Conservation (phyloP, 176 grass and related monocot genomes). For the Puya raimondii region DNA sequence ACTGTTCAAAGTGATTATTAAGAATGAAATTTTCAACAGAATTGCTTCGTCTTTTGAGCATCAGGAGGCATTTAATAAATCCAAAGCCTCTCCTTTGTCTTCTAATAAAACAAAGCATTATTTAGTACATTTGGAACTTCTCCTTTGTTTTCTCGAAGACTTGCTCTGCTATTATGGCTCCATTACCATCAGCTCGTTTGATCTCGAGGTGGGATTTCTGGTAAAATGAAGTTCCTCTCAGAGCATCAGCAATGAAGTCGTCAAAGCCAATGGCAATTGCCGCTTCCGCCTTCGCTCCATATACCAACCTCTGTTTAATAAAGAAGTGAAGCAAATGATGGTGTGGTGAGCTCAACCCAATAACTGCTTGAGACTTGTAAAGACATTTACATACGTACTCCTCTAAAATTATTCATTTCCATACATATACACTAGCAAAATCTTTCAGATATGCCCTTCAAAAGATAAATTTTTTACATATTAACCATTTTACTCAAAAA, state of each 20-base stretch:
- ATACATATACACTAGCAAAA: too few species aligned
- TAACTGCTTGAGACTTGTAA: too few species aligned
- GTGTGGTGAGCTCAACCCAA: not conserved
- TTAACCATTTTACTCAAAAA: too few species aligned
- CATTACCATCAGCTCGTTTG: slow-evolving; percentile 74
- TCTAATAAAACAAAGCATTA: slow-evolving; percentile 3
- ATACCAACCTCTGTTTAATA: slow-evolving; percentile 68
- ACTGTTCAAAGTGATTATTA: not conserved
- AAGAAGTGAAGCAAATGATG: slow-evolving; percentile 9
- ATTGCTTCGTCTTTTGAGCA: slow-evolving; percentile 28
- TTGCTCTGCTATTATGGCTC: slow-evolving; percentile 82
- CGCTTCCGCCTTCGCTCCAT: slow-evolving; percentile 92
- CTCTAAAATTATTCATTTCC: not conserved
- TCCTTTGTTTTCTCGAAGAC: slow-evolving; percentile 92
- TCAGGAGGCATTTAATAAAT: slow-evolving; percentile 4
- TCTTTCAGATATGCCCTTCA: too few species aligned
- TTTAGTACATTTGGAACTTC: slow-evolving; percentile 90
- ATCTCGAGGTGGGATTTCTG: slow-evolving; percentile 94
- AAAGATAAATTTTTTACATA: too few species aligned
- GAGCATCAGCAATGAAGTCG: slow-evolving; percentile 95
- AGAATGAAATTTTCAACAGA: not conserved
- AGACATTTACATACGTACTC: too few species aligned
- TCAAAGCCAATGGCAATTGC: slow-evolving; percentile 94
- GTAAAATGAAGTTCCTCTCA: slow-evolving; percentile 75
- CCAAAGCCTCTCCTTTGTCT: not conserved